Evolutionary conservation across 1,284 basidiomycete genomes (phyloP), one percentile per base, ranked within the genome.

Genomic region (Xerocomus nothofagi): DNA sequence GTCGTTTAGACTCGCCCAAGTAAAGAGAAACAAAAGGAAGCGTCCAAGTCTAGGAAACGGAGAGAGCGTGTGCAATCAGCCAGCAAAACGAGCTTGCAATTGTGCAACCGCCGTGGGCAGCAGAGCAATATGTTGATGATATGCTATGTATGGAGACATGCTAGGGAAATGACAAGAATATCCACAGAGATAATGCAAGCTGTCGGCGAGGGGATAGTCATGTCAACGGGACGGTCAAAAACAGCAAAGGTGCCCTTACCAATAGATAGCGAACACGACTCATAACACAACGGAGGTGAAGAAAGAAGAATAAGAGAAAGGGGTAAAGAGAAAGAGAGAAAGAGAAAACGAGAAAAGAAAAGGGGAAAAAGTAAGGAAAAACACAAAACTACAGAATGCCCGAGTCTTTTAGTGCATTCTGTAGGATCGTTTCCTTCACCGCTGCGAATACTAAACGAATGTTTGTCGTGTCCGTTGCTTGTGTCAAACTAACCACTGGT

Each of bases 351-450:
- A 31, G 11, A 38, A 8, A 11, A 30, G 26, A 14, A 34, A 18
- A 41, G 9, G 9, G 10, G 18, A 17, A 6, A 10, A 14, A 18
- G 21, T 12, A 14, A 17, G 2, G 8, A 27, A 30, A 11, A 24
- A 41, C 1, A 11, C 15, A 31, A 44, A 9, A 32, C 49, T 66
- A 70, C 49, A 91, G 78, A 56, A 91, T 91, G 40, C 88, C 88
- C 0, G 87, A 89, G 60, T 92, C 90, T 64, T 89, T 87, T 17
- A 92, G 73, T 1, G 90, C 88, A 63, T 93, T 93, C 71, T 93
- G 91, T 52, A 96, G 67, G 55, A 97, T 95, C n/a, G 93, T 96
- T 75, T 98, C 96, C 73, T 98, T 98, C 55, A 98, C 93, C 0
- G 95, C 94, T 0, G 93, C 93, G 61, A 98, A 98, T 9, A 98